Evolutionary conservation across 2,329 filamentous ascomycete genomes (phyloP), one percentile per base, ranked within the genome.

Genomic region (Penicillium carneum): DNA sequence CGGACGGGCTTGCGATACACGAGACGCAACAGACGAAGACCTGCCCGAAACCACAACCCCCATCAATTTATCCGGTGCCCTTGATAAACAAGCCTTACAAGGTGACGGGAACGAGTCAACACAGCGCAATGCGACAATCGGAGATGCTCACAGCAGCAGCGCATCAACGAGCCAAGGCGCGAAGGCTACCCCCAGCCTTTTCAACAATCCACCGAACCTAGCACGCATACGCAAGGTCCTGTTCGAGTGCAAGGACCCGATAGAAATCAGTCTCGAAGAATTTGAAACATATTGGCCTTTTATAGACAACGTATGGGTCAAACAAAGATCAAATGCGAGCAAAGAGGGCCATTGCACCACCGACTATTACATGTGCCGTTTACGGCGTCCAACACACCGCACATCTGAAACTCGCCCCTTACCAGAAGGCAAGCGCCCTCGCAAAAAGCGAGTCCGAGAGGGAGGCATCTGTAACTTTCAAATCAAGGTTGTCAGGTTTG

Each of bases 271-370:
- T 18, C 66, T 78, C 39, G 75, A 78, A 26, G 81, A 83, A 54
- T 82, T 81, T 61, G 79, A 81, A 59, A 77, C 72, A 16, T 82
- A 81, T 64, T 82, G 80, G 76, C 80, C 80, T 7, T 83, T 80
- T 53, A 79, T 82, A 51, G 81, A 83, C 65, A 83, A 83, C 64
- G 77, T 82, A n/a, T 83, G 80, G 80, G 79, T 82, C 11, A 81
- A 81, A 55, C 78, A 81, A 63, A 76, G 80, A 61, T 75, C 74
- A 16, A 77, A 78, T 60, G 70, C 77, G 8, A 79, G 76, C 65
- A 78, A 77, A 64, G 77, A 76, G 62, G 79, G 78, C 3, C 75
- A 76, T 46, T 76, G 74, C 54, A 79, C 73, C 4, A 80, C 80
- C 3, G 81, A 82, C 48, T 82, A 81, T 63, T 83, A 82, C 59